Evolutionary conservation across 192 early-diverging fungal species (phyloP), one percentile per base, ranked within the genome.

Genomic region (Coemansia sp.): DNA sequence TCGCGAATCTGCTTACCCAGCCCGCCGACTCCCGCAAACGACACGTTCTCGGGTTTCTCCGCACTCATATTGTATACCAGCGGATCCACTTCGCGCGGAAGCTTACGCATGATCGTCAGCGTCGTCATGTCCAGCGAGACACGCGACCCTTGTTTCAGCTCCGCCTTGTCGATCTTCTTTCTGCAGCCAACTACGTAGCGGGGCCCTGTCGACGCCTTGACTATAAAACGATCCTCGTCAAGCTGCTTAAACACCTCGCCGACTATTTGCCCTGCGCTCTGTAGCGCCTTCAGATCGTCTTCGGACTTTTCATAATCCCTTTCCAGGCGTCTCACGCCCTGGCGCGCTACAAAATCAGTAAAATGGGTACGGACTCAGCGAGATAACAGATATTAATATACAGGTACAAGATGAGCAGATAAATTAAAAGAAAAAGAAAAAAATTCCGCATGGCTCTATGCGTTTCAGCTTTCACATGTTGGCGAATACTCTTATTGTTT

Each of bases 91-190:
- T 99, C 97, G 25, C 97, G 85, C 39, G 97, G 97, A 28, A 99
- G 84, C 69, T 94, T 89, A 36, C 97, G 89, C 97, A 99, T 99
- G 63, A 99, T 99, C n/a, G 97, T 99, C 64, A 99, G 83, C 7
- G 97, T 99, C 22, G 97, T 99, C 93, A 99, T 99, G 74, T 99
- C 97, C 53, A 99, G 83, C 5, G 97, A 89, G n/a, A 99, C 97
- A 46, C 97, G 93, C 35, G 93, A 86, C n/a, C 95, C 94, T 66
- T 93, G 91, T 72, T 95, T 97, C 28, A 99, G 83, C 67, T 97
- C 95, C 48, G 88, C 89, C 75, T 98, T 98, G 60, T 94, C 89
- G 42, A 99, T 86, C 62, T 91, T 93, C 63, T 88, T 94, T 4
- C 97, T 84, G 76, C 95, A 98, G 10, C 95, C 95, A 18, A 99